Conservation (phyloP, 2,329 filamentous ascomycete genomes). For the Grosmannia huntii region DNA sequence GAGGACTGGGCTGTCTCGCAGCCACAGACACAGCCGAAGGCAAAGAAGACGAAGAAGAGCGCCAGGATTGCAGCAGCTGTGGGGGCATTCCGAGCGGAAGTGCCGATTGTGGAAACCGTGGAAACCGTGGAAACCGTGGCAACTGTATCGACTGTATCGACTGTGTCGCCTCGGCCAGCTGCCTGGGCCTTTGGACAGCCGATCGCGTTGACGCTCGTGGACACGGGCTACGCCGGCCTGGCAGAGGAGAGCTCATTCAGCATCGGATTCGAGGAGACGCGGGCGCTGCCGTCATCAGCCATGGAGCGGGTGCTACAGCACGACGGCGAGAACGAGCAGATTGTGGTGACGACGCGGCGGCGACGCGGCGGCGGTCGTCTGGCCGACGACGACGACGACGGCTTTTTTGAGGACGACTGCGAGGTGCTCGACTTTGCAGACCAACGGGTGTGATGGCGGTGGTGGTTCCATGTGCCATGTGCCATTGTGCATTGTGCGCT, state of each 20-base stretch:
- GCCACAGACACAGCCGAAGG: background rate
- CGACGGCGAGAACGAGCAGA: constrained; percentile 50
- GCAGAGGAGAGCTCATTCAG: constrained; percentile 39
- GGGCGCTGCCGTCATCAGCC: constrained; percentile 47
- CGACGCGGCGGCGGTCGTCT: constrained; percentile 41
- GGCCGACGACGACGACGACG: constrained; percentile 43
- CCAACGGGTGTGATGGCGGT: constrained; percentile 42
- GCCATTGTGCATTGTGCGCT: background rate
- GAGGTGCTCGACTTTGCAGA: constrained; percentile 83
- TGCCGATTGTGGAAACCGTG: too few species aligned
- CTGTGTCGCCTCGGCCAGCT: background rate
- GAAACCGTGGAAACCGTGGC: too few species aligned
- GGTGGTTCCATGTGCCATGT: background rate
- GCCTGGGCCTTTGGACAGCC: constrained; percentile 49
- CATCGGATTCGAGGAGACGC: constrained; percentile 37
- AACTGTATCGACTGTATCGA: too few species aligned
- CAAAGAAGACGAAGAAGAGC: background rate
- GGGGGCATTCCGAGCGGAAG: background rate
- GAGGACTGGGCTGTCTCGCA: background rate
- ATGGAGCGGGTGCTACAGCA: constrained; percentile 50
- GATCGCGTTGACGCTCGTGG: constrained; percentile 36
- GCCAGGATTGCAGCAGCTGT: background rate
- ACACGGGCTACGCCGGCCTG: constrained; percentile 33
- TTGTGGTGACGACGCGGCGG: constrained; percentile 72
- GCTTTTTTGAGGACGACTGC: constrained; percentile 87